phyloP scores from a whole-genome alignment of 2,329 filamentous ascomycete genomes.

The Dothistroma septosporum region DNA sequence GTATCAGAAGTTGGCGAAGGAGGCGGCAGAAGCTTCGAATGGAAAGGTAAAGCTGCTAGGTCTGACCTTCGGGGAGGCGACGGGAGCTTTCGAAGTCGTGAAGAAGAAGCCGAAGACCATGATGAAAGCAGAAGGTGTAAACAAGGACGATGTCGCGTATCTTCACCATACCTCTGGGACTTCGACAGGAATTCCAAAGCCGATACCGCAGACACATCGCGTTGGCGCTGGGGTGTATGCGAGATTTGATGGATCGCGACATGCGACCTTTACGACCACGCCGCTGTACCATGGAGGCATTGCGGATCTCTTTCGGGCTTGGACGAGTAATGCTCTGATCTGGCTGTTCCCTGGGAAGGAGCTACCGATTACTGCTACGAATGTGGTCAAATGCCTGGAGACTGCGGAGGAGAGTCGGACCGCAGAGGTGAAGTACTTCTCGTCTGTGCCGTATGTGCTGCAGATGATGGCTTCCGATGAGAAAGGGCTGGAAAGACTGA shows the following conservation, averaged over 20 bases:
- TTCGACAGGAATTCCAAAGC: slow-evolving; percentile 59
- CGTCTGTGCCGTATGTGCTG: slow-evolving; percentile 58
- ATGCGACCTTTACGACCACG: slow-evolving; percentile 60
- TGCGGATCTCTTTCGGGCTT: slow-evolving; percentile 59
- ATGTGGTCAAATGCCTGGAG: slow-evolving; percentile 49
- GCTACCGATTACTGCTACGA: slow-evolving; percentile 54
- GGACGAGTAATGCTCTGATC: slow-evolving; percentile 57
- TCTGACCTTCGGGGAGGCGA: slow-evolving; percentile 16
- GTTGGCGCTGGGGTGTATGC: slow-evolving; percentile 55
- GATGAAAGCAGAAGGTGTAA: slow-evolving; percentile 8
- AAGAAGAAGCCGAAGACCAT: neutral
- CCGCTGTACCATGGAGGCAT: slow-evolving; percentile 64
- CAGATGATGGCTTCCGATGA: slow-evolving; percentile 49
- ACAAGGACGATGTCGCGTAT: slow-evolving; percentile 49
- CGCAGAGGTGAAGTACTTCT: slow-evolving; percentile 54
- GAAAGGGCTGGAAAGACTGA: slow-evolving; percentile 42
- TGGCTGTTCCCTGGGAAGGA: slow-evolving; percentile 59
- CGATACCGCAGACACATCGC: slow-evolving; percentile 56
- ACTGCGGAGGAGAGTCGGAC: slow-evolving; percentile 31
- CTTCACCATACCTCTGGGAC: slow-evolving; percentile 63
- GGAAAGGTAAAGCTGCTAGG: neutral
- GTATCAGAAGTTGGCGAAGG: slow-evolving; percentile 34
- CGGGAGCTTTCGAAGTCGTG: slow-evolving; percentile 7
- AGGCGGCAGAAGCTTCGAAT: slow-evolving; percentile 20
- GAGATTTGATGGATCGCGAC: slow-evolving; percentile 36